These are phyloP conservation scores for Ustilago crameri DNA, from an alignment of 1,284 basidiomycete species.

Conservation along the genomic window DNA sequence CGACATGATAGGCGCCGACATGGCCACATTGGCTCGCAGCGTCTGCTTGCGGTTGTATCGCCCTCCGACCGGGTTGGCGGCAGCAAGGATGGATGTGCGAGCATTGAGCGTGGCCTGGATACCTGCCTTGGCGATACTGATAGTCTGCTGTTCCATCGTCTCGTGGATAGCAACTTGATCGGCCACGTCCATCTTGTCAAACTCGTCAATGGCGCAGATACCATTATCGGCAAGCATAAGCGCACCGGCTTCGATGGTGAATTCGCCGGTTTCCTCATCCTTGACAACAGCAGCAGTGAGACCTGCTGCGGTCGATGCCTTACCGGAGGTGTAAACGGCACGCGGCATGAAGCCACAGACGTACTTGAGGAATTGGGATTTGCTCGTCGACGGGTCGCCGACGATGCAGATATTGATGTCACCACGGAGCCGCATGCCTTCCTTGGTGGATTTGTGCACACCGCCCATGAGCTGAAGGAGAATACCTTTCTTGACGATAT, in stretches of 20 bases:
- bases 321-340: constrained; percentile 97
- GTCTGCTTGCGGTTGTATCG: constrained; percentile 96
- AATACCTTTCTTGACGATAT: constrained; percentile 84
- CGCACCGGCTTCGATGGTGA: constrained; percentile 95
- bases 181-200: constrained; percentile 99
- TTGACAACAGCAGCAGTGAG: constrained; percentile 97
- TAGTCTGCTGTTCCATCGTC: constrained; percentile 99
- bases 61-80: constrained; percentile 96
- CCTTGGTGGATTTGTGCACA: constrained; percentile 94
- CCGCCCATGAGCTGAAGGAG: constrained; percentile 99
- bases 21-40: constrained; percentile 92
- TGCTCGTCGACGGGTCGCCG: constrained; percentile 95
- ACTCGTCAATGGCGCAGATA: constrained; percentile 99
- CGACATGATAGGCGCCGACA: constrained; percentile 99
- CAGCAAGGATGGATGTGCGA: constrained; percentile 95
- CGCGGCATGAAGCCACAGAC: constrained; percentile 99
- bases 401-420: constrained; percentile 99
- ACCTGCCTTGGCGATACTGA: constrained; percentile 98
- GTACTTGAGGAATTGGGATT: constrained; percentile 99
- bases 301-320: constrained; percentile 98
- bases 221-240: constrained; percentile 99
- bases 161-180: constrained; percentile 99
- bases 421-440: constrained; percentile 96
- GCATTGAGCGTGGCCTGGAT: constrained; percentile 99
- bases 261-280: constrained; percentile 98